Evolutionary conservation across 2,329 filamentous ascomycete genomes (phyloP), one percentile per base, ranked within the genome.

Genomic region (Fusarium sacchari): DNA sequence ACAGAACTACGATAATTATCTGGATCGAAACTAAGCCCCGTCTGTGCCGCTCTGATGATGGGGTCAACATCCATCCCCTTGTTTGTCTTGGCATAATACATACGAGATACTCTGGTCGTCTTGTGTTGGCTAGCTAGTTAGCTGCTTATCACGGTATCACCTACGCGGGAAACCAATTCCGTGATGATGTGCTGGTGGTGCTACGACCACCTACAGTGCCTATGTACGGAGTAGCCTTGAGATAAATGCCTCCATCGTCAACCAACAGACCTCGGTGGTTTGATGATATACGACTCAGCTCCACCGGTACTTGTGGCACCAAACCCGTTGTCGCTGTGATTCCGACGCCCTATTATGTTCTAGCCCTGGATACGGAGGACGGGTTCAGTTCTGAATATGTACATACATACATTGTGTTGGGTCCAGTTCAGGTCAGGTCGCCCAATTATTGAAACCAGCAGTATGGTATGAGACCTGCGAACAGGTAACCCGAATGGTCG

Each of bases 111-210:
- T 58, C 70, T 71, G 60, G 44, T 49, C 58, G 32, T 39, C 22
- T 30, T 53, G 55, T 71, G 46, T 73, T 46, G 64, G 61, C 62
- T 67, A 28, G 44, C 24, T n/a, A 65, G 44, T 20, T n/a, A 65
- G 34, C 34, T 53, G 65, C 49, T 61, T 59, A 68, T 60, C 30
- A 32, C 30, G 30, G 30, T 32, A 32, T 32, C 64, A 61, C 52
- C n/a, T 47, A 65, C 26, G 44, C 72, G 72, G 72, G 56, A 57
- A 74, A 72, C 42, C 42, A 72, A 69, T 74, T 65, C 72, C 72
- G 64, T 28, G 34, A 28, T 30, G 34, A 28, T 37, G 40, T 24
- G 42, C 42, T n/a, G 18, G 36, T 39, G 26, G 44, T 55, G 47
- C 36, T 60, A 60, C 36, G 37, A 47, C n/a, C 42, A 44, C 42